Evolutionary conservation across 805 yeast genomes (phyloP), one percentile per base, ranked within the genome.

Genomic region (Wickerhamiella slavikovae): DNA sequence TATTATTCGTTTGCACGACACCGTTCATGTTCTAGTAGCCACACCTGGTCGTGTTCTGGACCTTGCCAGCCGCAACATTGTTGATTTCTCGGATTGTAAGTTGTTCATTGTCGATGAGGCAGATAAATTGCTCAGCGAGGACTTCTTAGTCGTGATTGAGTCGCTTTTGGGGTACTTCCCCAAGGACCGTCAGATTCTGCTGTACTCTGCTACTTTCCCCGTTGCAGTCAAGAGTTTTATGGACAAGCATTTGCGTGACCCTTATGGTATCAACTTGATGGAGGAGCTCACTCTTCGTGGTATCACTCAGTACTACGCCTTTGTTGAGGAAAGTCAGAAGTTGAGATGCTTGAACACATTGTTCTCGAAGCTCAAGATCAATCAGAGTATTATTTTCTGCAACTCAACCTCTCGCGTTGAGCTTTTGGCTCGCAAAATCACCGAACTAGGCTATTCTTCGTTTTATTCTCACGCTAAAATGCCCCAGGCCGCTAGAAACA

Each of bases 91-190:
- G 32, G 76, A 74, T 37, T 79, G 93, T 55, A 72, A 76, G 26
- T 62, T 79, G 51, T 82, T 89, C 51, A 72, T 91, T 31, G 82
- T 89, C 95, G 98, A 89, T 54, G 98, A 89, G 62, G 98, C 98
- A 34, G 98, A 89, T 55, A 89, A 89, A 54, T 78, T 89, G 76
- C 66, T 89, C 35, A 70, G 89, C 22, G 70, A 79, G 42, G 98
- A 89, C 47, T 89, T 89, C 55, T 75, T 76, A 41, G 66, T 68
- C 21, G 72, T 83, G 33, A 78, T 85, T 38, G 91, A 78, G 51
- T 92, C 79, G 51, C 76, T 85, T 37, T 62, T 89, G 43, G 60
- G 62, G 26, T 78, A 75, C 47, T 71, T 85, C 64, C 93, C 95
- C 20, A 47, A 60, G 34, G 66, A 64, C 38, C 73, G 72, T 39